These are phyloP conservation scores for Fusarium tupiense DNA, from an alignment of 2,329 filamentous ascomycete species.

Conservation along the genomic window DNA sequence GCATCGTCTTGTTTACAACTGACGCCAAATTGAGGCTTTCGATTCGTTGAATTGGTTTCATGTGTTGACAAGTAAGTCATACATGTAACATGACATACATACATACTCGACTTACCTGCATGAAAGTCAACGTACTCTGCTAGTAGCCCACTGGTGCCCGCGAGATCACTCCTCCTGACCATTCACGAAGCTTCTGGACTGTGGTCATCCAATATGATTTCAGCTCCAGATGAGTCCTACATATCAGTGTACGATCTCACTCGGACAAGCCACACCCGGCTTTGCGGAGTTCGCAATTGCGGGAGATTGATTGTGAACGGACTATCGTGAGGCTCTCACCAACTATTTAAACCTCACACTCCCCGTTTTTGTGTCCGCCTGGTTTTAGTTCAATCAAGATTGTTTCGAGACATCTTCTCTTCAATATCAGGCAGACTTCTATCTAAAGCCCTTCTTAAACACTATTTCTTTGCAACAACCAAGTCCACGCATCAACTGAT, in stretches of 20 bases:
- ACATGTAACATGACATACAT: conserved; percentile 27
- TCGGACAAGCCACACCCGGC: conserved; percentile 2
- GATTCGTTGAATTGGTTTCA: conserved; percentile 2
- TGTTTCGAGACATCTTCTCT: neutral
- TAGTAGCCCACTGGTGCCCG: neutral
- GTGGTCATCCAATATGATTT: neutral
- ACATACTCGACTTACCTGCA: conserved; percentile 12
- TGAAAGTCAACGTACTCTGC: neutral
- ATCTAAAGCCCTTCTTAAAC: neutral
- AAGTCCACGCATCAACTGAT: neutral
- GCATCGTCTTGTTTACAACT: conserved; percentile 28
- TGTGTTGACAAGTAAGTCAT: conserved; percentile 32
- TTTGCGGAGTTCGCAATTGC: conserved; percentile 36
- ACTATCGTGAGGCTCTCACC: neutral
- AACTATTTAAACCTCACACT: conserved; percentile 16
- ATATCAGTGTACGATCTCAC: neutral
- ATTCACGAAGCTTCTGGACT: conserved; percentile 6
- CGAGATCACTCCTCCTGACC: neutral
- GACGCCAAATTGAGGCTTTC: conserved; percentile 10
- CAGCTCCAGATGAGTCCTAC: neutral
- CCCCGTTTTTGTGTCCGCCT: neutral
- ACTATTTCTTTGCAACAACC: neutral
- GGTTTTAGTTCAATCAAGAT: too few species aligned
- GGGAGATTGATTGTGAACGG: neutral
- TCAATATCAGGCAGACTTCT: neutral